Percentiles rank a stretch among this genome's conserved stretches.
These are phyloP conservation scores for Globisporangium recalcitrans DNA, from an alignment of 352 stramenopile species.

Conservation along the genomic window DNA sequence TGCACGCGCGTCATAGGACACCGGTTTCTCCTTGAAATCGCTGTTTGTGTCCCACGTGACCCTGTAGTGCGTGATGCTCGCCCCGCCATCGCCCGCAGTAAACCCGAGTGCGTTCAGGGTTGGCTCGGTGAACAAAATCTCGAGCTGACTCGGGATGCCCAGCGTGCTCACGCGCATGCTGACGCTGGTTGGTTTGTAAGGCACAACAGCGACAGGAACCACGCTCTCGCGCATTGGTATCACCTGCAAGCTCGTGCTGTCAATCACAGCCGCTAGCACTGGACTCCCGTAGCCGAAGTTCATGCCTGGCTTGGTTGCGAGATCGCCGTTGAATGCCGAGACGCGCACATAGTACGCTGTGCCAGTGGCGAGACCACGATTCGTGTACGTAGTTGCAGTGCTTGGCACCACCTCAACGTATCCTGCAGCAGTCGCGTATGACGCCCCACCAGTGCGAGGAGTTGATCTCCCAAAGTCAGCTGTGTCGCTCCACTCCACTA, in stretches of 20 bases:
- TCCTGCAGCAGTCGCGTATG: constrained; percentile 41
- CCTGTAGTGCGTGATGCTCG: constrained; percentile 57
- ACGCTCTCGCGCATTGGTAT: constrained; percentile 28
- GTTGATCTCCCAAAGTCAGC: constrained; percentile 18
- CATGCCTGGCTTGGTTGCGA: constrained; percentile 10
- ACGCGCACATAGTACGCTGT: constrained; percentile 88
- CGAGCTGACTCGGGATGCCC: constrained; percentile 72
- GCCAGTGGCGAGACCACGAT: constrained; percentile 72
- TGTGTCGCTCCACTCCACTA: constrained; percentile 37
- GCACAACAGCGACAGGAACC: constrained; percentile 39
- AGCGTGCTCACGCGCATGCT: constrained; percentile 70
- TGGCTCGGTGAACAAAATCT: constrained; percentile 69
- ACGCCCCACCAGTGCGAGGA: constrained; percentile 23
- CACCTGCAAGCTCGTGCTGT: constrained; percentile 16
- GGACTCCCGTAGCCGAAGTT: constrained; percentile 59
- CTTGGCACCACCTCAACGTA: constrained; percentile 46
- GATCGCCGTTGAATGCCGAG: constrained; percentile 81
- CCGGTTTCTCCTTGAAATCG: constrained; percentile 32
- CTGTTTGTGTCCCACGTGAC: constrained; percentile 50
- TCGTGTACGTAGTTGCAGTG: constrained; percentile 54
- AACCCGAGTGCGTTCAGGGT: constrained; percentile 70
- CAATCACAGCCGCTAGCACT: constrained; percentile 43
- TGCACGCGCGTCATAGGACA: constrained; percentile 55
- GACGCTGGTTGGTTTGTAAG: constrained; percentile 65
- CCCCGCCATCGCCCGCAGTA: constrained; percentile 38